phyloP scores from a whole-genome alignment of 2,329 filamentous ascomycete species.

The Massarina eburnea region DNA sequence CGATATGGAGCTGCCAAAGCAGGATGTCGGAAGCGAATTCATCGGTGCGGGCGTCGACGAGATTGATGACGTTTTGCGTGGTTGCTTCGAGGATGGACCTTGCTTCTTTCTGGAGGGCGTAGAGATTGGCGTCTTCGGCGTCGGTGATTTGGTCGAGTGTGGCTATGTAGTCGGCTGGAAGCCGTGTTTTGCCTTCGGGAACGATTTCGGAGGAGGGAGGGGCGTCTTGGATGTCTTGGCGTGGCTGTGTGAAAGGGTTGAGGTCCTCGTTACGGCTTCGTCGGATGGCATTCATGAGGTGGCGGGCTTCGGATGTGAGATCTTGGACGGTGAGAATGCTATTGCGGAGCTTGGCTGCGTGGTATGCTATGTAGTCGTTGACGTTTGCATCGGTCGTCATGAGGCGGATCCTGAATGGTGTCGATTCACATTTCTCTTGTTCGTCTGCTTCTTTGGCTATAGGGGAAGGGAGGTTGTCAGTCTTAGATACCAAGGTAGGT shows the following conservation, averaged over 20 bases:
- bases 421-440: background rate
- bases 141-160: background rate
- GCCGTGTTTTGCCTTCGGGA: background rate
- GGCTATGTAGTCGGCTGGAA: background rate
- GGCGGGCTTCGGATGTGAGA: slow-evolving; percentile 1
- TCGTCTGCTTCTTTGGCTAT: background rate
- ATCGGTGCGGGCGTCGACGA: background rate
- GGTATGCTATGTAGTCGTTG: background rate
- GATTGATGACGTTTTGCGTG: background rate
- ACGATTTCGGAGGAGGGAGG: background rate
- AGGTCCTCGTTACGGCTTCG: background rate
- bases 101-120: background rate
- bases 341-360: background rate
- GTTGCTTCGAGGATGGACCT: background rate
- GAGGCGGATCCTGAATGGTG: background rate
- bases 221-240: background rate
- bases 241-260: background rate
- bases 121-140: background rate
- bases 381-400: background rate
- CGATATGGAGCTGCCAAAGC: background rate
- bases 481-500: no score
- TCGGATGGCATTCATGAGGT: slow-evolving; percentile 2
- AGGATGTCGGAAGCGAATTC: background rate
- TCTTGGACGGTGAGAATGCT: background rate
- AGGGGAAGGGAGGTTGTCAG: background rate